A percentile compares a stretch with the other conserved stretches of the same genome.
Evolutionary conservation across 1,139 yeast genomes (phyloP).

Genomic region (Suhomyces wounanorum): DNA sequence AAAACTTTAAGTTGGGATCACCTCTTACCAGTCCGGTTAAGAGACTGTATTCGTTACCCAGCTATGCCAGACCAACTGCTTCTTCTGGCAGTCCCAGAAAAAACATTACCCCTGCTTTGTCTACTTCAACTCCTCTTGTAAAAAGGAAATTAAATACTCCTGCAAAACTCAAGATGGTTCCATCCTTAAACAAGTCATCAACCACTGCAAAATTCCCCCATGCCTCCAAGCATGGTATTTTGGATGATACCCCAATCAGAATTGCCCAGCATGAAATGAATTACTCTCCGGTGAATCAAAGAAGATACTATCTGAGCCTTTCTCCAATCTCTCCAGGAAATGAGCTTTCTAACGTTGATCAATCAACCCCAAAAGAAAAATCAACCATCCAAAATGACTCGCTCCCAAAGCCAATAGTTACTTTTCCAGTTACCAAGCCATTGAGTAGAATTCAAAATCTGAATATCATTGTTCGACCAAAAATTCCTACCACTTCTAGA

Average conservation of each 20-base stretch:
- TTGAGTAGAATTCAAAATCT: background rate
- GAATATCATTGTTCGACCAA: constrained; percentile 1
- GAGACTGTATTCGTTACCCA: constrained; percentile 19
- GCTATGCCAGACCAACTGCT: constrained; percentile 37
- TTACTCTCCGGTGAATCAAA: constrained; percentile 11
- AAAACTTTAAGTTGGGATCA: constrained; percentile 20
- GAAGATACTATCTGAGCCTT: background rate
- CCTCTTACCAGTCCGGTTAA: constrained; percentile 12
- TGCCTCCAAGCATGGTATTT: background rate
- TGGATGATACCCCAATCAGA: constrained; percentile 8
- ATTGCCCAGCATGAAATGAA: constrained; percentile 5
- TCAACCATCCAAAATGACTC: background rate
- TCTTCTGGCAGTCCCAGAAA: constrained; percentile 22
- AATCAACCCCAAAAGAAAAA: constrained; percentile 6
- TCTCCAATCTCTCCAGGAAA: constrained; percentile 2
- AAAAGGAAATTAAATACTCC: constrained; percentile 13
- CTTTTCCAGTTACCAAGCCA: background rate
- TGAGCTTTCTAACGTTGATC: background rate
- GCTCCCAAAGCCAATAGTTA: background rate
- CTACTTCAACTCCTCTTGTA: constrained; percentile 9
- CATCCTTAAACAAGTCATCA: constrained; percentile 8
- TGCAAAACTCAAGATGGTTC: constrained; percentile 12
- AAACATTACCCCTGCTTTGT: background rate
- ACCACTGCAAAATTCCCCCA: constrained; percentile 8
- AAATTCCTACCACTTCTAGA: constrained; percentile 5